These are phyloP conservation scores for Sphagnum contortum DNA, from an alignment of 225 moss, liverwort and hornwort genomes.

Conservation along the genomic window DNA sequence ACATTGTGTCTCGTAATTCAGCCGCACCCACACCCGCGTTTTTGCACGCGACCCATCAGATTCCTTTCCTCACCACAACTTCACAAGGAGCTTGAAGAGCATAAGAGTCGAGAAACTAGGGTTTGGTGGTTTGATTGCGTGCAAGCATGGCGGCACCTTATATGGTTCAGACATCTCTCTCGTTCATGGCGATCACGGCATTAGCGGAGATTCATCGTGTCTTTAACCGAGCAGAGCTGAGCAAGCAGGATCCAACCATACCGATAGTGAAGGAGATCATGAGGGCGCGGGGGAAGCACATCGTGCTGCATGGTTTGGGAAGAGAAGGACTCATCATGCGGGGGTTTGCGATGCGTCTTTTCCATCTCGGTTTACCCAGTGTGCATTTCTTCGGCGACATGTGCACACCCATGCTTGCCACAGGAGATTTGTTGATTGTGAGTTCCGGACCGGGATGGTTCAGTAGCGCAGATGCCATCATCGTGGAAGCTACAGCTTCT, in stretches of 20 bases:
- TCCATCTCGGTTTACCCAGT: slow-evolving; percentile 55
- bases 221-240: slow-evolving; percentile 70
- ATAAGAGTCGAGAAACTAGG: too few relatives aligned
- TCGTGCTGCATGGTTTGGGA: slow-evolving; percentile 70
- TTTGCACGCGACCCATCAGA: too few relatives aligned
- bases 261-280: slow-evolving; percentile 69
- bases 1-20: too few relatives aligned
- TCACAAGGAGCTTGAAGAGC: too few relatives aligned
- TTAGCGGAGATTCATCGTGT: slow-evolving; percentile 81
- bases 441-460: slow-evolving; percentile 74
- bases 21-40: too few relatives aligned
- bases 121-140: background rate
- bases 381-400: slow-evolving; percentile 73
- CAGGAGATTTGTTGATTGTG: slow-evolving; percentile 65
- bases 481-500: slow-evolving; percentile 54
- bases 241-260: slow-evolving; percentile 51
- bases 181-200: slow-evolving; percentile 86
- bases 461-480: slow-evolving; percentile 59
- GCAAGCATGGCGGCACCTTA: slow-evolving; percentile 29
- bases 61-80: too few relatives aligned
- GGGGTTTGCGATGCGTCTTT: slow-evolving; percentile 76
- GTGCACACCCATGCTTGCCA: slow-evolving; percentile 57
- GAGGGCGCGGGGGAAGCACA: slow-evolving; percentile 50
- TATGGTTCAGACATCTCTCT: slow-evolving; percentile 50
- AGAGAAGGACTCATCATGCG: slow-evolving; percentile 85